Base-by-base conservation (phyloP, 768 basidiomycete genomes). In the Xerocomellus intermedius region DNA sequence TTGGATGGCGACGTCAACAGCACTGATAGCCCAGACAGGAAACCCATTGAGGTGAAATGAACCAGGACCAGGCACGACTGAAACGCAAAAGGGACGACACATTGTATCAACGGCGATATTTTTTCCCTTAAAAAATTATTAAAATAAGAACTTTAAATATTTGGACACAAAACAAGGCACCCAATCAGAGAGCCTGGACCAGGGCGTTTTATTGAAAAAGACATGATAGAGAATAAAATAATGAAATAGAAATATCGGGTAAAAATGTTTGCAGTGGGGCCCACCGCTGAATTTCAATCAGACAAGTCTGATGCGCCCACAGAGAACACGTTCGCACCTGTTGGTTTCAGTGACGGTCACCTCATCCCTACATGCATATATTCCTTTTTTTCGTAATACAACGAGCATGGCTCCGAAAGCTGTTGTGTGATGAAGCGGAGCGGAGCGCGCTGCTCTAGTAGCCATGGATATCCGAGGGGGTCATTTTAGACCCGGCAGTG, bases 401-500 rank as follows among this genome's bases (percentile, higher is more conserved):
- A 24, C 5, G 51, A 26, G 16, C 46, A n/a, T 22, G 26, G 16
- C 35, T 50, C n/a, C 32, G 24, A 32, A 21, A 13, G 14, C 24
- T 37, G 35, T 16, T 47, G 43, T 21, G 19, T 28, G n/a, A 26
- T 26, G 48, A 54, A 10, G 32, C 17, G 16, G 32, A 32, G 39
- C 33, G 32, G 32, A 32, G 39, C 33, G 32, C 12, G 12, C n/a
- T 51, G 36, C 16, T 17, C 42, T 17, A 10, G 48, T 17, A 10
- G 48, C 42, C 41, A 52, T 55, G 65, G 49, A 64, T 36, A 42
- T 65, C 63, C 59, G 63, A 67, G 63, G 64, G 45, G 28, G 30
- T 50, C 12, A 45, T 13, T 16, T 39, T 39, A 9, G 4, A 39
- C 32, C 48, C 43, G 42, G 21, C 55, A 61, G 56, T 49, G 55